phyloP scores from a whole-genome alignment of 495 filamentous ascomycete genomes.

The Hypoxylon fuscum region DNA sequence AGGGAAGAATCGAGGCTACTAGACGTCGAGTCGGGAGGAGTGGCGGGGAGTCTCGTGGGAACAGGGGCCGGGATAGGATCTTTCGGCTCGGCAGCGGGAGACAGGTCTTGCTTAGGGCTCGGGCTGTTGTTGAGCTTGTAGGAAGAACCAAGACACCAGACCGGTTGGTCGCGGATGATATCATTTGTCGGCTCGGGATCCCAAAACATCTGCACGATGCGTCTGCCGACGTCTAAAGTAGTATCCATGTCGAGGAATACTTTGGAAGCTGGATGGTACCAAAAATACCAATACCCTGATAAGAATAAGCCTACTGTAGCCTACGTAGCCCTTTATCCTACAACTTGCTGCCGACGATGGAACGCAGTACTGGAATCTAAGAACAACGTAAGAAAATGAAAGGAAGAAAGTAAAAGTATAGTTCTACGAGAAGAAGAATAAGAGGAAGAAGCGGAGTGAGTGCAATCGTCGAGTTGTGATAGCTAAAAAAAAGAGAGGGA shows the following conservation, averaged over 20 bases:
- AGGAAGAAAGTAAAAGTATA: no score
- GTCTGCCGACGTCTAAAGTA: slow-evolving; percentile 64
- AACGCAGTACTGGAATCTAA: no score
- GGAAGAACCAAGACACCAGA: slow-evolving; percentile 88
- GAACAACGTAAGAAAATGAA: no score
- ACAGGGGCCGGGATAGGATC: slow-evolving; percentile 29
- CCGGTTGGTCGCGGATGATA: slow-evolving; percentile 67
- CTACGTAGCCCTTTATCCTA: no score
- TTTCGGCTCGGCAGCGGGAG: slow-evolving; percentile 25
- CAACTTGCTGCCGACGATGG: no score
- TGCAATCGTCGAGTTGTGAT: no score
- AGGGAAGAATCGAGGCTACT: slow-evolving; percentile 61
- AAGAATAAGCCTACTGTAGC: no score
- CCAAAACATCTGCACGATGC: slow-evolving; percentile 93
- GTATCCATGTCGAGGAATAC: slow-evolving; percentile 53
- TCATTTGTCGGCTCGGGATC: slow-evolving; percentile 93
- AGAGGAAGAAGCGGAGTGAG: no score
- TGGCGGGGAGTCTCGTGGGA: slow-evolving; percentile 45
- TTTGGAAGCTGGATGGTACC: no score
- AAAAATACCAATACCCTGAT: no score
- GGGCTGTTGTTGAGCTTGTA: slow-evolving; percentile 64
- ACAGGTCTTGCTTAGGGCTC: slow-evolving; percentile 28
- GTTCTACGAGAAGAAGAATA: no score
- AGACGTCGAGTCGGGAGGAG: slow-evolving; percentile 56
- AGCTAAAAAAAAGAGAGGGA: no score